Conservation (phyloP, 2,329 filamentous ascomycete species). For the Nemania sp. region DNA sequence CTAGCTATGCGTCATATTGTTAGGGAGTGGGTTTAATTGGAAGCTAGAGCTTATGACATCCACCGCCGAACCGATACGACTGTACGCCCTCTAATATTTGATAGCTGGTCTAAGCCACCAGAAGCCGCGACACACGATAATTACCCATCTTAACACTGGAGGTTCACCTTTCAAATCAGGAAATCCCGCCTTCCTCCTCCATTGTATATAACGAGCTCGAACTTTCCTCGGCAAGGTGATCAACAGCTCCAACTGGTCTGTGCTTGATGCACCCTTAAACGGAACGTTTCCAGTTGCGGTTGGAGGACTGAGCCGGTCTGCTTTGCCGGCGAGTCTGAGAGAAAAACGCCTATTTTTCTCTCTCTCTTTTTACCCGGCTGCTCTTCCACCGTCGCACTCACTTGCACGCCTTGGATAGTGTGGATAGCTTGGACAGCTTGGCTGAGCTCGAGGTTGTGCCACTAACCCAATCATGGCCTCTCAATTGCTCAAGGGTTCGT, state of each 20-base stretch:
- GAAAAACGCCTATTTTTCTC: not conserved
- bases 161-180: constrained; percentile 1
- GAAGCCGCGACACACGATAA: constrained; percentile 1
- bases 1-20: no score
- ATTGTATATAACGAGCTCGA: not conserved
- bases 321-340: constrained; percentile 1
- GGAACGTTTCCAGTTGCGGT: constrained; percentile 14
- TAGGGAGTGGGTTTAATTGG: no score
- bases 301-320: constrained; percentile 6
- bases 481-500: constrained; percentile 21
- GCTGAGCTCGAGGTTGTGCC: not conserved
- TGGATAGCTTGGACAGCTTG: constrained; percentile 1
- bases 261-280: constrained; percentile 13
- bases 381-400: not conserved
- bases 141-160: not conserved
- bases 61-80: no score
- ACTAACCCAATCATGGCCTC: constrained; percentile 14
- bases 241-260: constrained; percentile 18
- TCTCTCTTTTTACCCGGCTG: not conserved
- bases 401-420: not conserved
- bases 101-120: no score
- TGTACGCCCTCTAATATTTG: no score
- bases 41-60: no score
- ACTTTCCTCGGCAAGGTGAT: constrained; percentile 1
- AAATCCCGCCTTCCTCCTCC: not conserved